These are phyloP conservation scores for Hibiscus tridactylites DNA, from an alignment of 345 rosid genomes.

Conservation along the genomic window DNA sequence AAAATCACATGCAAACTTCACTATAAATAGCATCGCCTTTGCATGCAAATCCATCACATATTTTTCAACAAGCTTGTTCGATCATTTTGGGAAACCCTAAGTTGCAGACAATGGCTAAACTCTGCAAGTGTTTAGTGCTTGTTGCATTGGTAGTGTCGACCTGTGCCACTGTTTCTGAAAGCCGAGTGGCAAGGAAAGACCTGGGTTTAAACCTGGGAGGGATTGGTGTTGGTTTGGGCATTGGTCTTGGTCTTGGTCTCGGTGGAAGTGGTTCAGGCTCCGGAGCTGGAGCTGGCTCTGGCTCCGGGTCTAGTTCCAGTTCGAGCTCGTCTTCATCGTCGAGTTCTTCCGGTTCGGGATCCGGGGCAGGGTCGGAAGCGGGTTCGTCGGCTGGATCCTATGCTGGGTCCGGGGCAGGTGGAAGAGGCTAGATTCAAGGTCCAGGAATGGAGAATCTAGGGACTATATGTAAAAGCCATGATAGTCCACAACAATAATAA, in stretches of 20 bases:
- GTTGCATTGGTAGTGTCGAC: slow-evolving; percentile 26
- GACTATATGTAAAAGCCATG: neutral
- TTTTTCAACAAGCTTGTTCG: neutral
- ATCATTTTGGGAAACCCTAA: neutral
- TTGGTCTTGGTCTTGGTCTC: slow-evolving; percentile 55
- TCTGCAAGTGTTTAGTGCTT: slow-evolving; percentile 18
- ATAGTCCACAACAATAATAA: neutral
- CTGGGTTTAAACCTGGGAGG: slow-evolving; percentile 77
- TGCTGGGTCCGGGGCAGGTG: slow-evolving; percentile 58
- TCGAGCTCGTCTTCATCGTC: slow-evolving; percentile 47
- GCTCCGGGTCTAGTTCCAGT: slow-evolving; percentile 42
- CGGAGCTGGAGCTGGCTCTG: slow-evolving; percentile 57
- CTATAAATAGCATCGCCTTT: slow-evolving; percentile 15
- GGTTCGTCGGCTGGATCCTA: slow-evolving; percentile 69
- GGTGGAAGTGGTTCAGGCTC: slow-evolving; percentile 61
- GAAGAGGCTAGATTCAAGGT: slow-evolving; percentile 16
- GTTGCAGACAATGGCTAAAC: slow-evolving; percentile 17
- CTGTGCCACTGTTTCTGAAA: slow-evolving; percentile 27
- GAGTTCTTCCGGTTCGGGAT: slow-evolving; percentile 30
- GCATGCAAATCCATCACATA: neutral
- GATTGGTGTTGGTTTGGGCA: slow-evolving; percentile 59
- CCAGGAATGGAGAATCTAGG: neutral
- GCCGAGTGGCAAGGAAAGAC: slow-evolving; percentile 67
- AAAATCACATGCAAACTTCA: neutral
- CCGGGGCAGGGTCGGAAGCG: slow-evolving; percentile 56